Conservation (phyloP, 2,329 filamentous ascomycete genomes). For the Penicillium sp. region DNA sequence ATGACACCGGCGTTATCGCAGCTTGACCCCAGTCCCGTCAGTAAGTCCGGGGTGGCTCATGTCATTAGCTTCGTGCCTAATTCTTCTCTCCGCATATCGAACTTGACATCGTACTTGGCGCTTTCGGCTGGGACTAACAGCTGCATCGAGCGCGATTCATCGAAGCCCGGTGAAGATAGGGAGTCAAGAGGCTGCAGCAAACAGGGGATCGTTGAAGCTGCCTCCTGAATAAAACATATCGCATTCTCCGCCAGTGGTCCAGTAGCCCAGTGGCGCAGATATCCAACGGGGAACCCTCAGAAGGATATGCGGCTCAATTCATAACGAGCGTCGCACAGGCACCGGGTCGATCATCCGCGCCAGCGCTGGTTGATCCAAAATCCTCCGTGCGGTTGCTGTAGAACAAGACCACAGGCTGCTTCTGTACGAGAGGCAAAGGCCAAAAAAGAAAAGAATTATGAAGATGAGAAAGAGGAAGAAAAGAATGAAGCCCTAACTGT, state of each 20-base stretch:
- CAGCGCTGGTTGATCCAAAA: constrained; percentile 2
- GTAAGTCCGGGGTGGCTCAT: not conserved
- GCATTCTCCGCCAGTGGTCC: not conserved
- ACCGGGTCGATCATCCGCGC: constrained; percentile 30
- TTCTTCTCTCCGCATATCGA: not conserved
- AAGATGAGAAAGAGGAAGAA: not conserved
- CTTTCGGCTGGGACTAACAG: constrained; percentile 13
- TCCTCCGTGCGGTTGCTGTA: constrained; percentile 6
- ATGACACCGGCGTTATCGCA: not conserved
- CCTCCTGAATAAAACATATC: constrained; percentile 9
- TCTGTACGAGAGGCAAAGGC: not conserved
- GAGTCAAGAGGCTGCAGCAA: constrained; percentile 16
- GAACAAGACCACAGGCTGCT: not conserved
- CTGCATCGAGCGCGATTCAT: constrained; percentile 16
- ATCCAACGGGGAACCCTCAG: constrained; percentile 32
- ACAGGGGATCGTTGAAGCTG: constrained; percentile 13
- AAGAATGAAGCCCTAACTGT: not conserved
- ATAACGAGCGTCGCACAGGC: constrained; percentile 32
- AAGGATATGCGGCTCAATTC: constrained; percentile 32
- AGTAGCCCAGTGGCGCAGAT: not conserved
- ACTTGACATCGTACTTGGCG: not conserved
- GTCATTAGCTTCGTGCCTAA: not conserved
- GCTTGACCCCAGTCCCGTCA: not conserved
- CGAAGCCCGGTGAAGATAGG: constrained; percentile 16
- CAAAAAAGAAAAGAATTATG: not conserved